Conservation (phyloP, 192 early-diverging fungal genomes). For the Lobulomyces angularis region DNA sequence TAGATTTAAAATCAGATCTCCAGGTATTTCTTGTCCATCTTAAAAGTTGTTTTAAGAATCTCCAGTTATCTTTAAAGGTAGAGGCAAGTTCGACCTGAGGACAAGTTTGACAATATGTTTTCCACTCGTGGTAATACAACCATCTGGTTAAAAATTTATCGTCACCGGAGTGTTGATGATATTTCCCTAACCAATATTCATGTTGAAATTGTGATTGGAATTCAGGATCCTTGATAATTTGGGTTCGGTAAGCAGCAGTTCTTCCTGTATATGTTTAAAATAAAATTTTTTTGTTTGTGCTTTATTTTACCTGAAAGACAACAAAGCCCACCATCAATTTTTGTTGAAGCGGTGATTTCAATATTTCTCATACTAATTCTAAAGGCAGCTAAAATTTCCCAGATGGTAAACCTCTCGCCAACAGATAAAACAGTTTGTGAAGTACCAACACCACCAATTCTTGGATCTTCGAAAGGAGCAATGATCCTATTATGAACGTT, state of each 20-base stretch:
- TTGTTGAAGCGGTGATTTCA: conserved; percentile 58
- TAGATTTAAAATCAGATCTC: conserved; percentile 49
- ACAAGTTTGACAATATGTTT: conserved; percentile 54
- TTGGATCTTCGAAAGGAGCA: conserved; percentile 57
- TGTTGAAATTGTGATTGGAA: conserved; percentile 61
- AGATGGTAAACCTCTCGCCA: conserved; percentile 47
- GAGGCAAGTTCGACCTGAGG: conserved; percentile 53
- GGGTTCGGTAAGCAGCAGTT: conserved; percentile 56
- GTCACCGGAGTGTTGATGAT: conserved; percentile 59
- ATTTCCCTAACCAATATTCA: conserved; percentile 60
- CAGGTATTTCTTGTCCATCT: conserved; percentile 67
- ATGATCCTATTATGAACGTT: too few relatives aligned
- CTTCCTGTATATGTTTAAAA: too few relatives aligned
- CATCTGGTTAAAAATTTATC: conserved; percentile 66
- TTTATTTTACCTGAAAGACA: conserved; percentile 62
- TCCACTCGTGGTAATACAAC: conserved; percentile 59
- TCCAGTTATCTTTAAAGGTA: conserved; percentile 67
- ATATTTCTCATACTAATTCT: conserved; percentile 61
- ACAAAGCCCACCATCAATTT: conserved; percentile 63
- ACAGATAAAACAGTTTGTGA: conserved; percentile 47
- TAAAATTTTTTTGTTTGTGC: too few relatives aligned
- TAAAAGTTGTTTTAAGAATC: conserved; percentile 56
- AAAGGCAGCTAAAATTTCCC: conserved; percentile 61
- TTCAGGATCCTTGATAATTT: conserved; percentile 54
- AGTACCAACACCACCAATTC: conserved; percentile 61